These are phyloP conservation scores for Tetraselmis striata DNA, from an alignment of 139 green algal genomes.

Conservation along the genomic window DNA sequence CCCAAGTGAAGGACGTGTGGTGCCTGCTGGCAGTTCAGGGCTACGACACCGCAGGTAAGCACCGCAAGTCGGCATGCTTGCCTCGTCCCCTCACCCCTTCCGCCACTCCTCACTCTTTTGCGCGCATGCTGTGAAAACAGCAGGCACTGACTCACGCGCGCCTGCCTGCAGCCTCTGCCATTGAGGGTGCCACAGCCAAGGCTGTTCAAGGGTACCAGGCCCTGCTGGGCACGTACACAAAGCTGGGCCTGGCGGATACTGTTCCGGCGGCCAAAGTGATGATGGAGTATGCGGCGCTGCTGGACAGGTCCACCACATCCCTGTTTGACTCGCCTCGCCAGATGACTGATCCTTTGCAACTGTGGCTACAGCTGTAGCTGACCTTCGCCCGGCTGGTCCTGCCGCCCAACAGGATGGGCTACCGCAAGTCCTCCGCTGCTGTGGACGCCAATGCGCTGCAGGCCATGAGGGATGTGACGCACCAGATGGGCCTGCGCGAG, in stretches of 20 bases:
- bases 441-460: background rate
- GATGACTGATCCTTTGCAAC: no score
- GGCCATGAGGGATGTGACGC: background rate
- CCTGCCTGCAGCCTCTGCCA: background rate
- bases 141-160: no score
- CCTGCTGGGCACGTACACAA: background rate
- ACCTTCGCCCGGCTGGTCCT: no score
- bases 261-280: background rate
- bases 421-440: background rate
- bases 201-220: background rate
- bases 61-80: no score
- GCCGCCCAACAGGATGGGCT: background rate
- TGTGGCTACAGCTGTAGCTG: no score
- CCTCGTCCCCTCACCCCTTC: no score
- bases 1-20: background rate
- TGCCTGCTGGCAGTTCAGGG: background rate
- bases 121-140: no score
- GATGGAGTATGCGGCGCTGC: background rate
- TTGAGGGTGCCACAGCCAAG: background rate
- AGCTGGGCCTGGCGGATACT: background rate
- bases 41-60: background rate
- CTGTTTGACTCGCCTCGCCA: no score
- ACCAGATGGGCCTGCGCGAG: background rate
- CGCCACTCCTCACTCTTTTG: no score
- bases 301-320: no score